Percentiles rank a stretch among this genome's conserved stretches.
These are phyloP conservation scores for Linum lewisii DNA, from an alignment of 345 rosid species.

Conservation along the genomic window DNA sequence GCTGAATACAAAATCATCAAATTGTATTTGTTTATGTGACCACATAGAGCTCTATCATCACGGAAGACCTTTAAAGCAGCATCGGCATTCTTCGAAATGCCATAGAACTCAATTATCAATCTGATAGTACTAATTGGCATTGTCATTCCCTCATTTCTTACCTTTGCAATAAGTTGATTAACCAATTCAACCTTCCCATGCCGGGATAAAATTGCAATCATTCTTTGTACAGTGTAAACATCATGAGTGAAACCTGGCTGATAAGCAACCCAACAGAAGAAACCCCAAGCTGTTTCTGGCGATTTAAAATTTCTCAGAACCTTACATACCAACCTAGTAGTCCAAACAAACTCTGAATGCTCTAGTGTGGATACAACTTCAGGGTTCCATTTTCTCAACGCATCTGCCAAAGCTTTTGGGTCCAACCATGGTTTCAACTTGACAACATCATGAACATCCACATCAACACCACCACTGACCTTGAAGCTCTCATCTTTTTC, in stretches of 20 bases:
- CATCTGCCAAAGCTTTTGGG: slow-evolving; percentile 73
- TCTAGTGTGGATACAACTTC: slow-evolving; percentile 47
- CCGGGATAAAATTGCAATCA: slow-evolving; percentile 65
- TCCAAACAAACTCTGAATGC: slow-evolving; percentile 76
- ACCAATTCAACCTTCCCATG: slow-evolving; percentile 61
- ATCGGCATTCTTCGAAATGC: slow-evolving; percentile 72
- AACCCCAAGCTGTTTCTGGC: slow-evolving; percentile 68
- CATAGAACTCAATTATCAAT: slow-evolving; percentile 68
- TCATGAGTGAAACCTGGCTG: slow-evolving; percentile 83
- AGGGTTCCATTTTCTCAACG: slow-evolving; percentile 58
- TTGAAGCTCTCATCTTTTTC: slow-evolving; percentile 21
- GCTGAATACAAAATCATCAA: slow-evolving; percentile 73
- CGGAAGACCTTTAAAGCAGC: slow-evolving; percentile 71
- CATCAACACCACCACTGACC: slow-evolving; percentile 14
- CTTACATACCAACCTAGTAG: slow-evolving; percentile 72
- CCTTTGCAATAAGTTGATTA: slow-evolving; percentile 53
- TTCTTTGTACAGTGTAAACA: slow-evolving; percentile 59
- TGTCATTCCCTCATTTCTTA: slow-evolving; percentile 51
- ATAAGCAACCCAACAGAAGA: slow-evolving; percentile 86
- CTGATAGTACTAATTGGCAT: slow-evolving; percentile 75
- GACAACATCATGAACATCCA: slow-evolving; percentile 19
- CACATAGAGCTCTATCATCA: slow-evolving; percentile 47
- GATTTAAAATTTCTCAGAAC: slow-evolving; percentile 64
- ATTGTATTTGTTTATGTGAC: slow-evolving; percentile 40
- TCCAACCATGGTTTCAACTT: slow-evolving; percentile 76